Conservation (phyloP, 371 early-diverging fungal genomes). For the Dentiscutata heterogama region DNA sequence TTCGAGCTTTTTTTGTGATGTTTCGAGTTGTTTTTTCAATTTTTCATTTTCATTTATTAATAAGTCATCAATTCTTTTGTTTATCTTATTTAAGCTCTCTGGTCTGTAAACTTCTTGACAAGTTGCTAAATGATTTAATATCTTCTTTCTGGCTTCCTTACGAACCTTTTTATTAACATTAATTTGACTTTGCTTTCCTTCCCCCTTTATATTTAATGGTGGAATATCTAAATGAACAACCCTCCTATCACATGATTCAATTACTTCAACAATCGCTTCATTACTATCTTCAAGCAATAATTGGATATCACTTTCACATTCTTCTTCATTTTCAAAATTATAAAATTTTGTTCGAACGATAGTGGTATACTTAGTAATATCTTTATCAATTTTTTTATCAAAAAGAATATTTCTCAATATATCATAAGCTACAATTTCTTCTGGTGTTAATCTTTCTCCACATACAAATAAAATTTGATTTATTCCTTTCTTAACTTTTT, state of each 20-base stretch:
- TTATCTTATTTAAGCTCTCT: background rate
- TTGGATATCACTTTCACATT: slow-evolving; percentile 24
- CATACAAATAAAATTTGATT: slow-evolving; percentile 39
- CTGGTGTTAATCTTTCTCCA: slow-evolving; percentile 7
- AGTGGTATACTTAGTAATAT: slow-evolving; percentile 7
- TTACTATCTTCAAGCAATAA: background rate
- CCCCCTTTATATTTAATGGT: background rate
- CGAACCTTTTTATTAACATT: background rate
- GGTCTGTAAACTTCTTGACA: background rate
- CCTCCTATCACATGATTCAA: slow-evolving; percentile 1
- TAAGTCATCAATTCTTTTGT: background rate
- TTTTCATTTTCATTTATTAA: too few species aligned
- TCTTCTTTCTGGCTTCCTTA: background rate
- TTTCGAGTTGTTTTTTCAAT: too few species aligned
- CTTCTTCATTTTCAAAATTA: background rate
- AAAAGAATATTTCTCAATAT: slow-evolving; percentile 28
- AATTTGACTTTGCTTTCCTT: background rate
- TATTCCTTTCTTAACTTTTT: background rate
- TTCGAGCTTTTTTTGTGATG: too few species aligned
- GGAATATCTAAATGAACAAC: slow-evolving; percentile 26
- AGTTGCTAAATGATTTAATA: background rate
- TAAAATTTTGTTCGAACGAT: slow-evolving; percentile 26
- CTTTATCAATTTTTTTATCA: background rate
- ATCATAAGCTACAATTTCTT: slow-evolving; percentile 34
- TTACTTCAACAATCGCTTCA: background rate